Conservation (phyloP, 768 basidiomycete species). For the Artomyces pyxidatus region DNA sequence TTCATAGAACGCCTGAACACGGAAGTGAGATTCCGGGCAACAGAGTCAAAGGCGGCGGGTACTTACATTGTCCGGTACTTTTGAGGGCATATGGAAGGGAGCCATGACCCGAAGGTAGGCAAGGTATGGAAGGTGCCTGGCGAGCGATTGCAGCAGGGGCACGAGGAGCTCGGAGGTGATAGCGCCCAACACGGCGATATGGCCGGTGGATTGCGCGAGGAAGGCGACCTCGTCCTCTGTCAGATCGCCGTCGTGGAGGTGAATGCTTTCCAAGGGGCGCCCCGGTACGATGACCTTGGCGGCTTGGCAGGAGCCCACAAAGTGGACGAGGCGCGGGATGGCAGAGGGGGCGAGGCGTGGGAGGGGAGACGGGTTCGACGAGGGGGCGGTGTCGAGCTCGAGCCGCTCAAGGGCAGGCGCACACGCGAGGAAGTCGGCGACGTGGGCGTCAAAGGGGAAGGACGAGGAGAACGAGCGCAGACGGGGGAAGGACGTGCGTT, state of each 20-base stretch:
- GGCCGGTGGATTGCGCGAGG: slow-evolving; percentile 42
- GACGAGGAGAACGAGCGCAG: slow-evolving; percentile 52
- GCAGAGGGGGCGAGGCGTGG: slow-evolving; percentile 24
- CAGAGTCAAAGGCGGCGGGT: background rate
- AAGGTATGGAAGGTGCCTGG: slow-evolving; percentile 48
- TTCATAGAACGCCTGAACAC: slow-evolving; percentile 48
- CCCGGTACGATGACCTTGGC: slow-evolving; percentile 54
- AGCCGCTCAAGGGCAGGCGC: slow-evolving; percentile 49
- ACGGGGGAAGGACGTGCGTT: slow-evolving; percentile 30
- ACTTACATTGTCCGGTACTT: slow-evolving; percentile 27
- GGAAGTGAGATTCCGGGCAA: slow-evolving; percentile 2
- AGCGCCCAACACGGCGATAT: slow-evolving; percentile 48
- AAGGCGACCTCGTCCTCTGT: slow-evolving; percentile 45
- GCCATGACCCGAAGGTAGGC: slow-evolving; percentile 60
- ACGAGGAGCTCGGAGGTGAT: slow-evolving; percentile 51
- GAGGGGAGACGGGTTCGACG: slow-evolving; percentile 14
- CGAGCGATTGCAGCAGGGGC: slow-evolving; percentile 48
- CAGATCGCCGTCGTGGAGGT: slow-evolving; percentile 54
- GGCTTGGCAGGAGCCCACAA: slow-evolving; percentile 51
- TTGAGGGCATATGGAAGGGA: slow-evolving; percentile 23
- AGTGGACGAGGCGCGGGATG: slow-evolving; percentile 41
- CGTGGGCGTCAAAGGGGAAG: slow-evolving; percentile 50
- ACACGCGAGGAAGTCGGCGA: slow-evolving; percentile 50
- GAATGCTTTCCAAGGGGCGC: slow-evolving; percentile 56
- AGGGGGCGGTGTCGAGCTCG: slow-evolving; percentile 36